Percentiles rank a stretch among this genome's conserved stretches.
phyloP scores from a whole-genome alignment of 1,284 basidiomycete genomes.

The Apiotrichum gracile region DNA sequence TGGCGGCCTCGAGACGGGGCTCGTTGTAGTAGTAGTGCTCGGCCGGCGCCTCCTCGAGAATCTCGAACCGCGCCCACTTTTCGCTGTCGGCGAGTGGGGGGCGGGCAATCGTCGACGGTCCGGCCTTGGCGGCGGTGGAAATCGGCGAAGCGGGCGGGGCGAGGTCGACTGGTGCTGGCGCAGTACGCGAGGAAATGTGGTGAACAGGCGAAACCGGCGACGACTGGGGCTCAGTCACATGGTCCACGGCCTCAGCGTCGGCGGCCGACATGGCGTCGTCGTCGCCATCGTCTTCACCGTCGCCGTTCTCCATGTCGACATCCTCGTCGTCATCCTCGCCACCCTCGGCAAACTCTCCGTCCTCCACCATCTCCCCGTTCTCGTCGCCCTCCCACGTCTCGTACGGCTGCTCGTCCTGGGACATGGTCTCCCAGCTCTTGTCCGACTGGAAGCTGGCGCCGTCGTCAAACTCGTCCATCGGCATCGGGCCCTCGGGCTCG shows the following conservation, averaged over 20 bases:
- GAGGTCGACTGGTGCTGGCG: slow-evolving; percentile 3
- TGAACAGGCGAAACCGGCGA: not conserved
- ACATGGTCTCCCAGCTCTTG: slow-evolving; percentile 31
- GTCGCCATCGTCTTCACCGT: slow-evolving; percentile 16
- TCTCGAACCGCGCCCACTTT: slow-evolving; percentile 68
- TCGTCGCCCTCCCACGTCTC: not conserved
- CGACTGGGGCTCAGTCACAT: not conserved
- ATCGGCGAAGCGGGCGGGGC: not conserved
- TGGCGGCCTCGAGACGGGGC: slow-evolving; percentile 55
- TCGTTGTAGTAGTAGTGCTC: slow-evolving; percentile 70
- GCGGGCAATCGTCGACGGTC: not conserved
- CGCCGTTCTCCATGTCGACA: slow-evolving; percentile 10
- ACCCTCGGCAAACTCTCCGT: slow-evolving; percentile 12
- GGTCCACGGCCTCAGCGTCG: slow-evolving; percentile 7
- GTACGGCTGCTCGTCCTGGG: not conserved
- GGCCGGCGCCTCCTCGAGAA: slow-evolving; percentile 64
- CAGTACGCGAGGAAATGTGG: not conserved
- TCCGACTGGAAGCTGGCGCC: slow-evolving; percentile 16
- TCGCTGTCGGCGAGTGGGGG: slow-evolving; percentile 16
- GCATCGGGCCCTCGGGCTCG: slow-evolving; percentile 27
- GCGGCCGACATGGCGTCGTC: slow-evolving; percentile 13
- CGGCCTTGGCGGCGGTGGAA: not conserved
- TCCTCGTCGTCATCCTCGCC: slow-evolving; percentile 12
- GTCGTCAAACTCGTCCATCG: slow-evolving; percentile 27
- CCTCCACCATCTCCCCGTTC: slow-evolving; percentile 13